A percentile compares a stretch with the other conserved stretches of the same genome.
phyloP scores from a whole-genome alignment of 2,329 filamentous ascomycete species.

The Ophiosphaerella narmari region DNA sequence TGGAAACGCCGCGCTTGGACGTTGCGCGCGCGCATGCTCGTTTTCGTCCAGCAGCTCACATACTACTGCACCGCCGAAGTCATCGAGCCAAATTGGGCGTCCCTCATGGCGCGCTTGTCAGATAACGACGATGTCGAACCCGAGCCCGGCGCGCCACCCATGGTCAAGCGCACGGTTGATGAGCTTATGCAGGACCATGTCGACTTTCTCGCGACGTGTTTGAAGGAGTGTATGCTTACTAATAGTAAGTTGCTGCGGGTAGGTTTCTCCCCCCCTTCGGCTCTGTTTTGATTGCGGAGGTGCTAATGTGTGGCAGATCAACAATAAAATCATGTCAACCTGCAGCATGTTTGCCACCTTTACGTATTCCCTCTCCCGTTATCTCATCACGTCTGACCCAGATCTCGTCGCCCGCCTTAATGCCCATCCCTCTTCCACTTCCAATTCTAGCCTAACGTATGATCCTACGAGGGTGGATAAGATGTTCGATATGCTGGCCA shows the following conservation, averaged over 20 bases:
- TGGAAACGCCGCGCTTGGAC: constrained; percentile 96
- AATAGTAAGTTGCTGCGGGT: constrained; percentile 93
- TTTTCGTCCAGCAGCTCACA: constrained; percentile 93
- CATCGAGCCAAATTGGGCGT: constrained; percentile 96
- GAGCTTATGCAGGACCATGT: constrained; percentile 99
- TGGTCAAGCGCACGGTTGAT: constrained; percentile 80
- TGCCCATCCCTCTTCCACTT: constrained; percentile 44
- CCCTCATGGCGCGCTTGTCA: constrained; percentile 79
- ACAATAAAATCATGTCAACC: constrained; percentile 95
- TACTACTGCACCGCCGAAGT: constrained; percentile 98
- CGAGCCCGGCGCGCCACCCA: constrained; percentile 12
- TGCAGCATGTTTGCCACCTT: constrained; percentile 94
- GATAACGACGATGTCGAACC: too few species aligned
- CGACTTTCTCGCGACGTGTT: constrained; percentile 94
- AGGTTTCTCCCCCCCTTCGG: constrained; percentile 35
- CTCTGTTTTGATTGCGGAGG: neutral
- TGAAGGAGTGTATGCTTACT: constrained; percentile 99
- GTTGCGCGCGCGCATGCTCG: constrained; percentile 88
- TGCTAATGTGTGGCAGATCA: constrained; percentile 66
- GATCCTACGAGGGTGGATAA: constrained; percentile 70
- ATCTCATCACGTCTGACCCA: constrained; percentile 81
- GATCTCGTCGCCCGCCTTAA: constrained; percentile 67
- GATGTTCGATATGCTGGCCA: constrained; percentile 82
- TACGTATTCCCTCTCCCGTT: constrained; percentile 82
- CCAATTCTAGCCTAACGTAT: constrained; percentile 48